Base-by-base conservation (phyloP, 2,329 filamentous ascomycete species). In the Penicillium nordicum region DNA sequence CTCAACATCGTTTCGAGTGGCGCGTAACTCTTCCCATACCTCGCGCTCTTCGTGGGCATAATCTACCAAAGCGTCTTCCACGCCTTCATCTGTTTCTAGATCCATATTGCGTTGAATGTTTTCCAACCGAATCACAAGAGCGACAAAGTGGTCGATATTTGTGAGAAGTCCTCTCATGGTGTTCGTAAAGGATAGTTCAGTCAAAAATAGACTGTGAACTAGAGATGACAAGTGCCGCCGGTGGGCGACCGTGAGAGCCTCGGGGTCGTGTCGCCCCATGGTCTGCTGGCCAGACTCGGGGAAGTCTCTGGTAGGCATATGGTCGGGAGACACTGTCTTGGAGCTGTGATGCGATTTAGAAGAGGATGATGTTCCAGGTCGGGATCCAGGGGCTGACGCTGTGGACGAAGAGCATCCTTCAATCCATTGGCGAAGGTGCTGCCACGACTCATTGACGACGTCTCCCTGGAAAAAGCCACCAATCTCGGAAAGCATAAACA, bases 391-490 rank as follows among this genome's bases (percentile, higher is more conserved):
- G 18, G 62, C 56, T 29, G 70, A 71, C 2, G 53, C 50, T 59
- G 58, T 57, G 57, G 58, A 52, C 53, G 66, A 47, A 57, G 63
- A 71, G 5, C 77, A 77, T 11, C 79, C 78, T 29, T 80, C 79
- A 18, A 96, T 78, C 91, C 92, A 97, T 14, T 74, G 72, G 51
- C 88, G 84, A 64, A 97, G 92, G 50, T 89, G 86, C 16, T 87
- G 83, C 85, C 92, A 97, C 1, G 90, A 86, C 32, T 87, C 86
- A 57, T 87, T 84, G 14, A 97, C 87, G 7, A 97, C 87, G 68
- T 96, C 92, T 1, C 89, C 90, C 72, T 97, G 93, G 43, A 97
- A 85, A 67, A 96, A 97, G 3, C 86, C 86, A 63, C 93, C 89
- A 14, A 90, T 88, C 70, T 97, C 92, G 0, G 89, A 90, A 4